Base-by-base conservation (phyloP, 164 flowering plant genomes). In the Cinnamomum chago region DNA sequence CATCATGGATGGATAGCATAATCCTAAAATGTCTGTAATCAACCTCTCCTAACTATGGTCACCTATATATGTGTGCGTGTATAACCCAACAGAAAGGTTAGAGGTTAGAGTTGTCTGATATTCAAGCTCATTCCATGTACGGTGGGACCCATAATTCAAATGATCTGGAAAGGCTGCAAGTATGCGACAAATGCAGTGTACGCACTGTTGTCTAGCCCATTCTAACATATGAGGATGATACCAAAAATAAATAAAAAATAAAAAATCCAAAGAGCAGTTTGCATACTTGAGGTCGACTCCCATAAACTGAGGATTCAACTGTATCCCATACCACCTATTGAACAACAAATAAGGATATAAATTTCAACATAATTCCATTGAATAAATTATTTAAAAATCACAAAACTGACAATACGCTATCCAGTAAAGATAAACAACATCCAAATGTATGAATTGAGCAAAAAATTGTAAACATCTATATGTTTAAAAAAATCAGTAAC, bases 281-380 rank as follows among this genome's bases (percentile, higher is more conserved):
- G 83, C 95, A 62, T 92, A 93, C 99, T 95, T 95, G 83, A 95
- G 90, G 83, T 95, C 99, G 72, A 92, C 74, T 76, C 98, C 97
- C 84, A 89, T 72, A 82, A 93, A 85, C n/a, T 85, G 89, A 79
- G 99, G 99, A 90, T 95, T 95, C 84, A 95, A 87, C 85, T 95
- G 99, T 80, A 93, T 87, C 72, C 99, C 99, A 75, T 89, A 91
- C 99, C 99, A 95, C 99, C 99, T 95, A 77, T 65, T 50, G 35
- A 73, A 79, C 73, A 71, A 77, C 23, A 78, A n/a, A 69, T n/a
- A 70, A 13, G 20, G 60, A 18, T n/a, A 78, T 24, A 2, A 76
- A 65, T 17, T 65, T 70, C 69, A 78, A 55, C 62, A 74, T 30
- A 70, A 68, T 60, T 62, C 65, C 58, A 12, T 47, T 62, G 55